A percentile compares a stretch with the other conserved stretches of the same genome.
Conservation (phyloP, 2,329 filamentous ascomycete species). For the Pseudomassariella vexata region DNA sequence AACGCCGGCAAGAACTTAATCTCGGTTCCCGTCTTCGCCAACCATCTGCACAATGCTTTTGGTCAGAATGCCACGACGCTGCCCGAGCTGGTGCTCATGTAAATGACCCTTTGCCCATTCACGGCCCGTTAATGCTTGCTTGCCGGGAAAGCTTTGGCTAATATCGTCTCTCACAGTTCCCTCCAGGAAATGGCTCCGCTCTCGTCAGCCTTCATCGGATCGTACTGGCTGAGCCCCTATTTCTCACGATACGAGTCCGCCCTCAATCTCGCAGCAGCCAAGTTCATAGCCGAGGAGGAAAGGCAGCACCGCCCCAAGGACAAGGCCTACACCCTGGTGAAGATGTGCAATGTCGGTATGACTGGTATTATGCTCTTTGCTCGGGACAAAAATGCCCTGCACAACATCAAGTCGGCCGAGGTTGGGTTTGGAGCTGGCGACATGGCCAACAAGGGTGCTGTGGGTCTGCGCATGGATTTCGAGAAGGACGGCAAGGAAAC, state of each 20-base stretch:
- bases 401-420: conserved; percentile 67
- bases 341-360: conserved; percentile 75
- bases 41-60: conserved; percentile 61
- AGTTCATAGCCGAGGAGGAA: conserved; percentile 20
- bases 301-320: conserved; percentile 13
- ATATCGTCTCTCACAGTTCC: conserved; percentile 44
- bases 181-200: conserved; percentile 90
- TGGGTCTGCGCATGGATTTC: conserved; percentile 69
- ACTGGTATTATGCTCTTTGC: conserved; percentile 85
- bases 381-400: conserved; percentile 54
- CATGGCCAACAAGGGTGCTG: conserved; percentile 94
- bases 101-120: conserved; percentile 27
- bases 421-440: conserved; percentile 80
- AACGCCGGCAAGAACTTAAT: conserved; percentile 76
- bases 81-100: conserved; percentile 53
- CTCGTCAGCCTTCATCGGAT: conserved; percentile 77
- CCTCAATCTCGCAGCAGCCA: conserved; percentile 60
- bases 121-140: background rate
- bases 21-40: conserved; percentile 63
- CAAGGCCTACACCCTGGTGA: conserved; percentile 62
- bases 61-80: conserved; percentile 37
- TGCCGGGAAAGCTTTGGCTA: conserved; percentile 7
- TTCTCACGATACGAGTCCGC: conserved; percentile 66
- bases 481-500: conserved; percentile 37
- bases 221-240: conserved; percentile 71